phyloP scores from a whole-genome alignment of 352 stramenopile genomes.

The Globisporangium recalcitrans region DNA sequence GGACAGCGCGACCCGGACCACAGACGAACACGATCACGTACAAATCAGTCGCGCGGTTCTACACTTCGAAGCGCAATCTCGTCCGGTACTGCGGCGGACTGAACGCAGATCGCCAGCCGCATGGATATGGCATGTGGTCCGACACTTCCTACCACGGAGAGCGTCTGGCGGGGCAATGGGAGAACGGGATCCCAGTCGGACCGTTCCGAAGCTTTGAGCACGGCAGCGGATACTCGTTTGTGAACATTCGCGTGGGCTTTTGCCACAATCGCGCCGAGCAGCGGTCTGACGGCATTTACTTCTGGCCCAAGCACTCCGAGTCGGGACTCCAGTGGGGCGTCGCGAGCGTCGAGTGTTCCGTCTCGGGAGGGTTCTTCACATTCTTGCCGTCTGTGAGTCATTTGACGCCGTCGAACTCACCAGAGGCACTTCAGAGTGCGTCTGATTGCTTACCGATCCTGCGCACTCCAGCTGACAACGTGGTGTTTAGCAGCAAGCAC shows the following conservation, averaged over 20 bases:
- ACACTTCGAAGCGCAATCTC: constrained; percentile 33
- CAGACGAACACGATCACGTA: constrained; percentile 52
- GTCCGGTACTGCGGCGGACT: constrained; percentile 65
- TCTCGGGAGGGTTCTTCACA: constrained; percentile 67
- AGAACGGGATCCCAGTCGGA: constrained; percentile 61
- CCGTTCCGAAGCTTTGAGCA: constrained; percentile 75
- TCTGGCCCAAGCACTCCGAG: constrained; percentile 40
- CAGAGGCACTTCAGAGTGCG: constrained; percentile 30
- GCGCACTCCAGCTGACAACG: constrained; percentile 39
- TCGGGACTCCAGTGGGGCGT: constrained; percentile 66
- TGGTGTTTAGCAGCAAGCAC: constrained; percentile 42
- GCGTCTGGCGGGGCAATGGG: constrained; percentile 60
- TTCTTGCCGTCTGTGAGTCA: constrained; percentile 57
- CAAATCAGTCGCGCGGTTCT: constrained; percentile 40
- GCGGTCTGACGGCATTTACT: constrained; percentile 32
- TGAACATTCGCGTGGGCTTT: constrained; percentile 66
- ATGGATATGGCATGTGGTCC: constrained; percentile 67
- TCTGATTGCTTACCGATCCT: constrained; percentile 35
- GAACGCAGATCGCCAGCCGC: constrained; percentile 46
- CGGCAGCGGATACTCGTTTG: constrained; percentile 67
- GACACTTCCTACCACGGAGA: constrained; percentile 76
- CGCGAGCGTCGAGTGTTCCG: constrained; percentile 71
- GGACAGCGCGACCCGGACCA: constrained; percentile 34
- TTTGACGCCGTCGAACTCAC: constrained; percentile 35
- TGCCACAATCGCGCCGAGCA: constrained; percentile 48